A percentile compares a stretch with the other conserved stretches of the same genome.
Evolutionary conservation across 139 green algal species (phyloP).

Genomic region (Tetradesmus lagerheimii): DNA sequence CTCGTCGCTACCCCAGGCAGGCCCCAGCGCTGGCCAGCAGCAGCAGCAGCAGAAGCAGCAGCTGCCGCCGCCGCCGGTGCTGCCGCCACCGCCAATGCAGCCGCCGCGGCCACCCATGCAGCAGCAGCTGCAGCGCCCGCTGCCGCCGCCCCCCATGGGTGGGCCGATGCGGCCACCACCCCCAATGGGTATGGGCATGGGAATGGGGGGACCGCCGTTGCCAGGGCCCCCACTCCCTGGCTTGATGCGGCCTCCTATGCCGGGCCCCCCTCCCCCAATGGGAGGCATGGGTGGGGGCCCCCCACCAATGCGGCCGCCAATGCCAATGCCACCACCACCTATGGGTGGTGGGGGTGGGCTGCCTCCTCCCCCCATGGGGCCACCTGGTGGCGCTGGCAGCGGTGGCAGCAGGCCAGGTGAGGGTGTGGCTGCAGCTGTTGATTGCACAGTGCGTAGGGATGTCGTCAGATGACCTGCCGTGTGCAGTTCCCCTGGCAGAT

Average conservation of each 20-base stretch:
- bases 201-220: conserved; percentile 38
- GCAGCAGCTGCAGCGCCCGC: background rate
- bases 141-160: conserved; percentile 32
- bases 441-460: too few species aligned
- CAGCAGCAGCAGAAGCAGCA: conserved; percentile 32
- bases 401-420: background rate
- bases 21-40: background rate
- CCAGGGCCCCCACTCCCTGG: background rate
- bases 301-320: background rate
- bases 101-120: conserved; percentile 42
- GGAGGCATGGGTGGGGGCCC: conserved; percentile 21
- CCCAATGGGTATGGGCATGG: conserved; percentile 22
- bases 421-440: background rate
- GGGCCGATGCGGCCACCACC: background rate
- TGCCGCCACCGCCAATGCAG: conserved; percentile 25
- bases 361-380: background rate
- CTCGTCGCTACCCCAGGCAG: conserved; percentile 13
- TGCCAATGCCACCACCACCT: background rate
- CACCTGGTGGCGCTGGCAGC: too few species aligned
- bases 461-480: too few species aligned
- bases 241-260: conserved; percentile 49
- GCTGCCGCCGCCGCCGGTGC: conserved; percentile 31
- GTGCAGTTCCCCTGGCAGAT: too few species aligned
- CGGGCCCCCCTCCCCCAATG: conserved; percentile 25
- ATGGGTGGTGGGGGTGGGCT: background rate